A percentile compares a stretch with the other conserved stretches of the same genome.
Evolutionary conservation across 371 early-diverging fungal species (phyloP).

Genomic region (Thermomucor indicae-seudaticae): DNA sequence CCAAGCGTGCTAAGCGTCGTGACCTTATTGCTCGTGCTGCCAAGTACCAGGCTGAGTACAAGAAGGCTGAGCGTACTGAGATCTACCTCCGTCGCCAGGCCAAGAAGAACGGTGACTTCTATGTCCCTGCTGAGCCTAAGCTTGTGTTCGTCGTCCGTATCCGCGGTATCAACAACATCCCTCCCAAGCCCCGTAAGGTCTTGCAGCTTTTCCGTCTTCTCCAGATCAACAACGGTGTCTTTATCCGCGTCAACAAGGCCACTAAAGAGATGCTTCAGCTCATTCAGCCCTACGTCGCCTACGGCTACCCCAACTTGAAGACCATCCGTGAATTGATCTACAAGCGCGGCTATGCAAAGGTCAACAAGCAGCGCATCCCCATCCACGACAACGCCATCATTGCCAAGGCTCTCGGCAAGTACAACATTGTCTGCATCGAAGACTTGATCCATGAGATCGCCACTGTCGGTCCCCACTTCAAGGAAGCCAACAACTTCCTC

Average conservation of each 20-base stretch:
- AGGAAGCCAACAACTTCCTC: conserved; percentile 95
- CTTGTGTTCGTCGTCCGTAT: conserved; percentile 97
- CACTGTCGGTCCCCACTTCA: conserved; percentile 94
- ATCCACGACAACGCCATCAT: conserved; percentile 96
- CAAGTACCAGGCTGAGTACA: conserved; percentile 95
- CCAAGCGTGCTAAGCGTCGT: conserved; percentile 77
- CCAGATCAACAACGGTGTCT: conserved; percentile 99
- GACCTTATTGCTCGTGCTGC: conserved; percentile 98
- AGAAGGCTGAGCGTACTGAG: conserved; percentile 80
- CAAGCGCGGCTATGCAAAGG: conserved; percentile 99
- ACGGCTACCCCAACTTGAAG: conserved; percentile 98
- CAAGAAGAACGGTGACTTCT: conserved; percentile 88
- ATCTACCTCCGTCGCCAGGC: conserved; percentile 91
- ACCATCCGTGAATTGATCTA: conserved; percentile 98
- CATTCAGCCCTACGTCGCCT: conserved; percentile 97
- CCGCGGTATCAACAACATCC: conserved; percentile 97
- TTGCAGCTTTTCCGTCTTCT: conserved; percentile 98
- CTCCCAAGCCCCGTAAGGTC: conserved; percentile 99
- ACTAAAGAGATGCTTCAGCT: conserved; percentile 98
- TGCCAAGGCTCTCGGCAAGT: conserved; percentile 93
- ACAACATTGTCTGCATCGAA: conserved; percentile 97
- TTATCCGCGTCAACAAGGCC: conserved; percentile 98
- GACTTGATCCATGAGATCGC: conserved; percentile 99
- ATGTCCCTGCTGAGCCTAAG: conserved; percentile 96
- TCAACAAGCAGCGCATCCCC: conserved; percentile 95